A percentile compares a stretch with the other conserved stretches of the same genome.
These are phyloP conservation scores for Curvularia hawaiiensis DNA, from an alignment of 2,329 filamentous ascomycete species.

Conservation along the genomic window DNA sequence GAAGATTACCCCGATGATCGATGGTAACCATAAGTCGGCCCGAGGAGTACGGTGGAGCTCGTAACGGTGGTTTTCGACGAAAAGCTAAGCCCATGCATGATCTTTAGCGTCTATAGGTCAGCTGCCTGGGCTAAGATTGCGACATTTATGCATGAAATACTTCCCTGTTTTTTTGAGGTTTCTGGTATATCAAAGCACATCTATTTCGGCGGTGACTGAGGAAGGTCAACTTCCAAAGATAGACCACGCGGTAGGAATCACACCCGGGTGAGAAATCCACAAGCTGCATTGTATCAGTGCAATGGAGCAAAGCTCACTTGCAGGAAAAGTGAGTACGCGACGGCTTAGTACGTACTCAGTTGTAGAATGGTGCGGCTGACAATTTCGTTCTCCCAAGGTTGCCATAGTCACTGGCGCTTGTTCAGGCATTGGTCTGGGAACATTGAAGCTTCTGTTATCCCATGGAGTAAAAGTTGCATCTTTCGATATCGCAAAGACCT, in stretches of 20 bases:
- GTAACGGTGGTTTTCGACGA: neutral
- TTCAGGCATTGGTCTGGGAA: neutral
- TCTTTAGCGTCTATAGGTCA: neutral
- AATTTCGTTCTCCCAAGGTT: neutral
- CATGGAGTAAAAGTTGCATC: neutral
- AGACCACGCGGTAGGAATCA: neutral
- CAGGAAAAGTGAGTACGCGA: neutral
- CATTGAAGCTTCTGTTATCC: neutral
- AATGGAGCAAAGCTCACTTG: neutral
- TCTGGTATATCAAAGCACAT: neutral
- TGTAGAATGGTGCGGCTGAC: neutral
- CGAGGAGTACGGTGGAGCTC: neutral
- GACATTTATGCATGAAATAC: neutral
- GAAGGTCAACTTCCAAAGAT: neutral
- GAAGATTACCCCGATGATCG: neutral
- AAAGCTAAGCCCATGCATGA: neutral
- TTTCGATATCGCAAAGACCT: neutral
- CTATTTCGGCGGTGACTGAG: neutral
- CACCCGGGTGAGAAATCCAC: neutral
- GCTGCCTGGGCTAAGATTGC: neutral
- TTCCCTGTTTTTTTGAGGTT: neutral
- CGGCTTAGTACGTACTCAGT: neutral
- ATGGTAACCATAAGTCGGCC: neutral
- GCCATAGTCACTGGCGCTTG: neutral
- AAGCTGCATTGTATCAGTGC: neutral